Evolutionary conservation across 1,139 yeast species (phyloP), one percentile per base, ranked within the genome.

Genomic region (Kazachstania sp.): DNA sequence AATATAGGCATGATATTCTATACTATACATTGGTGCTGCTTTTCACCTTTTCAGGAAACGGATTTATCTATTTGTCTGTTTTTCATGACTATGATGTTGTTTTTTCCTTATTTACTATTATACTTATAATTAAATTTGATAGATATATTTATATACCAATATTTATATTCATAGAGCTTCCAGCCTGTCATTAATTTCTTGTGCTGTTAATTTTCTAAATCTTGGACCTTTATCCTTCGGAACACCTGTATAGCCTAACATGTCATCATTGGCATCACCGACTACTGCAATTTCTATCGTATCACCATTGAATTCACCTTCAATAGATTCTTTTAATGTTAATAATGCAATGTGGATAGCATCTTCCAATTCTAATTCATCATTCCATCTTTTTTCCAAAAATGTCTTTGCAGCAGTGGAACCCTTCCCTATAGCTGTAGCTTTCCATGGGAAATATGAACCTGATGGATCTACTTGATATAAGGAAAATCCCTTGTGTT

Each of bases 401-500:
- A 94, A 94, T 1, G 98, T 92, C 72, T 94, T 92, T 35, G 98
- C 98, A 8, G 95, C 85, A 39, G 81, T 81, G 5, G 96, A 81
- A 29, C 96, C 95, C 66, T 88, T 90, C 54, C 99, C 99, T 59
- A 94, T 92, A 29, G 98, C 97, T 3, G 98, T 92, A 29, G 98
- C 98, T 69, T 92, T 92, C 99, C 99, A 94, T n/a, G 98, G 97
- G 77, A 87, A 94, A 67, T 85, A 94, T 47, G 96, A 83, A 13
- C 99, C 99, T 5, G 95, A 85, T 5, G 99, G 99, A 70, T 94
- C 98, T 44, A 94, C 95, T 69, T 94, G 98, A 67, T 92, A 94
- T 53, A 94, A 74, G 63, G 86, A 87, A 68, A 79, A 88, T 51
- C 79, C 88, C 69, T 68, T 83, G 63, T 75, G 83, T 40, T 85